Evolutionary conservation across 805 yeast genomes (phyloP).

Genomic region (Sugiyamaella smithiae): DNA sequence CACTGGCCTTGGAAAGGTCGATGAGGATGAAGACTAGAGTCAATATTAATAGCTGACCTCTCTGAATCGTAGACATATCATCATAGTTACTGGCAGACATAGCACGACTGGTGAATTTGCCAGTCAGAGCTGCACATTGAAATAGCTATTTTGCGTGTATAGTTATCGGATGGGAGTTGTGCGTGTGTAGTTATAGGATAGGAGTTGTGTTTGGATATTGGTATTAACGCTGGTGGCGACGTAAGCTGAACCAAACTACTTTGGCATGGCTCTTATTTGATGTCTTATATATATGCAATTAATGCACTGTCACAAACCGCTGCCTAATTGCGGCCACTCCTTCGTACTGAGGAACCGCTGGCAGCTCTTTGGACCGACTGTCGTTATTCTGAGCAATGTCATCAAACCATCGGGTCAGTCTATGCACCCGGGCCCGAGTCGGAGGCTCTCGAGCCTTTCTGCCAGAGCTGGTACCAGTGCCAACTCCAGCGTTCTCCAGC

Average conservation of each 20-base stretch:
- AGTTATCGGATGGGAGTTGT: no score
- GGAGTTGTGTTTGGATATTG: no score
- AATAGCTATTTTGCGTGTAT: no score
- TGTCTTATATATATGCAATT: no score
- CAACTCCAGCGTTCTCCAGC: background rate
- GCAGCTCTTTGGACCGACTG: background rate
- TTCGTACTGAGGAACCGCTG: conserved; percentile 1
- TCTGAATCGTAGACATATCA: no score
- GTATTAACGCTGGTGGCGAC: no score
- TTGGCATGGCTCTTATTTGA: no score
- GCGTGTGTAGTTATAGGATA: no score
- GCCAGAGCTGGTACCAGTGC: background rate
- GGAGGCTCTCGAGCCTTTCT: conserved; percentile 20
- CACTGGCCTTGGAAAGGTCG: conserved; percentile 63
- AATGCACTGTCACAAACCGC: conserved; percentile 15
- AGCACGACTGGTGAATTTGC: no score
- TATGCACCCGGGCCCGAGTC: conserved; percentile 24
- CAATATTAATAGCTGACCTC: background rate
- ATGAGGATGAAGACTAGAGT: conserved; percentile 46
- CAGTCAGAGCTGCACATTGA: no score
- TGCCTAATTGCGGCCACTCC: conserved; percentile 22
- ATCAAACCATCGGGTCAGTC: conserved; percentile 23
- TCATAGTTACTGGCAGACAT: no score
- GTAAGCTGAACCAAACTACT: no score
- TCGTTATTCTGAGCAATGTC: conserved; percentile 1